phyloP scores from a whole-genome alignment of 257 asterid genomes.

The Eucommia ulmoides region DNA sequence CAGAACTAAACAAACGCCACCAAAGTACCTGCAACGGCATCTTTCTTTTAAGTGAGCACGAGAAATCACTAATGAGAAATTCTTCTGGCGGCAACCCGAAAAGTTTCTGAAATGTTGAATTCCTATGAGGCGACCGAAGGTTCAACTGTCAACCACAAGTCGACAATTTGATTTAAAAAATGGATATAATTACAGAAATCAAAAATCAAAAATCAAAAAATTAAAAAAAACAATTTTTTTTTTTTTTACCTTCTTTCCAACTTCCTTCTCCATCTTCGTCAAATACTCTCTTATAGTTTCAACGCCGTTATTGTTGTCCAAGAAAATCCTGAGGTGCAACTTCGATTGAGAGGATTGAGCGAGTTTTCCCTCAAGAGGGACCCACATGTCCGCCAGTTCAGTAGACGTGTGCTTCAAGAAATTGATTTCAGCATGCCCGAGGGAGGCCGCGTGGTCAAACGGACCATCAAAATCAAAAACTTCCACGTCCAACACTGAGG shows the following conservation, averaged over 20 bases:
- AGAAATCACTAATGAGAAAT: constrained; percentile 73
- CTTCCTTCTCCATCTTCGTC: constrained; percentile 76
- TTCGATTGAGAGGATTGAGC: constrained; percentile 71
- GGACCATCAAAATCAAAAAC: constrained; percentile 87
- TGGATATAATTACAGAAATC: too few species aligned
- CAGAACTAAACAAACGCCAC: too few species aligned
- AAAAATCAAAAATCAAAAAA: too few species aligned
- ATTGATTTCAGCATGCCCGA: constrained; percentile 84
- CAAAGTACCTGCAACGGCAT: constrained; percentile 74
- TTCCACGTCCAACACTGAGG: constrained; percentile 73
- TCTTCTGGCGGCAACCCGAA: constrained; percentile 87
- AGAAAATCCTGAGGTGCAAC: constrained; percentile 70
- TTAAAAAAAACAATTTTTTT: background rate
- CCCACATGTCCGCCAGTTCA: constrained; percentile 83
- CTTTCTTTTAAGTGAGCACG: constrained; percentile 79
- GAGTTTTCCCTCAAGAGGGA: constrained; percentile 75
- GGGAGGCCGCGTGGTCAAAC: constrained; percentile 58
- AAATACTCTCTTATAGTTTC: constrained; percentile 83
- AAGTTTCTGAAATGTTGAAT: constrained; percentile 60
- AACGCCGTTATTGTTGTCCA: constrained; percentile 81
- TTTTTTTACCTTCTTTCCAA: constrained; percentile 69
- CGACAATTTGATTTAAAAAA: too few species aligned
- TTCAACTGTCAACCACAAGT: constrained; percentile 46
- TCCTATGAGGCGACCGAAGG: constrained; percentile 75
- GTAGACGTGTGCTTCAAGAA: constrained; percentile 70